Conservation (phyloP, 805 yeast species). For the Cyberlindnera mississippiensis region DNA sequence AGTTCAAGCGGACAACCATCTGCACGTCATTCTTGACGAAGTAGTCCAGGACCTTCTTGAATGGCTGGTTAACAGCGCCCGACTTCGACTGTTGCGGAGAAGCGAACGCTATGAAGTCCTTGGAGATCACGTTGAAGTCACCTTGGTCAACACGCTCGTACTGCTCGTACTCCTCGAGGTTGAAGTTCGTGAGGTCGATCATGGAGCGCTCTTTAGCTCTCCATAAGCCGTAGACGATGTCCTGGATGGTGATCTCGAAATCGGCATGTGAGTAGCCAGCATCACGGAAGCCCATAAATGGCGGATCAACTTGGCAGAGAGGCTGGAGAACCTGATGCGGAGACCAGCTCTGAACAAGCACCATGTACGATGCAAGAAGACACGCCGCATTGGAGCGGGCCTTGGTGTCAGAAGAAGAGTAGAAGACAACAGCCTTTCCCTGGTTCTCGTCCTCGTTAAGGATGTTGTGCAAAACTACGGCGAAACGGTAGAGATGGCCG, state of each 20-base stretch:
- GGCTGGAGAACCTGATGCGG: slow-evolving; percentile 98
- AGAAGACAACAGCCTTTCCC: slow-evolving; percentile 86
- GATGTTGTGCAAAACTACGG: slow-evolving; percentile 88
- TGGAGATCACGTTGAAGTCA: slow-evolving; percentile 86
- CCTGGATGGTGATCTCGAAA: slow-evolving; percentile 90
- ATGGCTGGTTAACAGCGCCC: slow-evolving; percentile 59
- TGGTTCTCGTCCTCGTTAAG: slow-evolving; percentile 81
- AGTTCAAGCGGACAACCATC: slow-evolving; percentile 86
- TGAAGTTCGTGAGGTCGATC: slow-evolving; percentile 80
- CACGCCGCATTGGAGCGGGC: slow-evolving; percentile 94
- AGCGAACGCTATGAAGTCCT: slow-evolving; percentile 96
- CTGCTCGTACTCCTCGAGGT: slow-evolving; percentile 89
- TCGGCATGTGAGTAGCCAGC: slow-evolving; percentile 97
- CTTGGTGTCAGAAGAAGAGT: slow-evolving; percentile 76
- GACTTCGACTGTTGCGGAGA: slow-evolving; percentile 76
- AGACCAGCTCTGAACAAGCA: slow-evolving; percentile 93
- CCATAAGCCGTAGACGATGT: slow-evolving; percentile 95
- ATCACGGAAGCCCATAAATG: slow-evolving; percentile 92
- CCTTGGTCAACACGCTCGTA: slow-evolving; percentile 97
- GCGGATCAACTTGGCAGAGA: slow-evolving; percentile 85
- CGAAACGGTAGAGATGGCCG: slow-evolving; percentile 91
- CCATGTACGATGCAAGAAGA: slow-evolving; percentile 89
- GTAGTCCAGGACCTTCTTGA: slow-evolving; percentile 74
- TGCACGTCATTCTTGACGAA: slow-evolving; percentile 73
- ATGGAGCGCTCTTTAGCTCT: slow-evolving; percentile 91